Conservation (phyloP, 116 monocot genomes). For the Papilionanthe hybrid region DNA sequence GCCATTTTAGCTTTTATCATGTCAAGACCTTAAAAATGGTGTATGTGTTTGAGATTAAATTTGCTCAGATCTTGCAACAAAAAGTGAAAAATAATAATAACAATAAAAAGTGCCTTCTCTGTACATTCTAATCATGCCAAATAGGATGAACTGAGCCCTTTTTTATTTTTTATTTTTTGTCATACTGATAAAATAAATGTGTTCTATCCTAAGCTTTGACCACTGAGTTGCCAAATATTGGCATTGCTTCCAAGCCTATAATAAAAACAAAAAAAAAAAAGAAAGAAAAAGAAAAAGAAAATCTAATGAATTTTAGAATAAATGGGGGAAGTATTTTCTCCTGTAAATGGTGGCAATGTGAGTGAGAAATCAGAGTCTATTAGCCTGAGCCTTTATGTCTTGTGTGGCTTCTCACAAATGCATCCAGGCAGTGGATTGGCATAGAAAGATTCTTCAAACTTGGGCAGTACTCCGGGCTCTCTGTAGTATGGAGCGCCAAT, state of each 20-base stretch:
- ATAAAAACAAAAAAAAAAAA: no score
- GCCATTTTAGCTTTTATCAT: no score
- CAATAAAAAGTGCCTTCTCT: no score
- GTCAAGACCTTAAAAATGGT: no score
- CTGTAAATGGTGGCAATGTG: neutral
- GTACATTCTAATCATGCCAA: neutral
- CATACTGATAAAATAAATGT: neutral
- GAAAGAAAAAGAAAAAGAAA: no score
- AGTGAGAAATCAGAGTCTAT: neutral
- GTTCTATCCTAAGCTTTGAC: neutral
- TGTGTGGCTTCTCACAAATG: conserved; percentile 54
- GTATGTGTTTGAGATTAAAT: no score
- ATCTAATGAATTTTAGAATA: neutral
- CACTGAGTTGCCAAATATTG: neutral
- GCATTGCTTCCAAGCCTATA: neutral
- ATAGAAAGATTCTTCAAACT: conserved; percentile 94
- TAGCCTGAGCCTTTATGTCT: neutral
- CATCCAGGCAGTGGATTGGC: conserved; percentile 91
- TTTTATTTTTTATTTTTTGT: neutral
- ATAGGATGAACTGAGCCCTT: neutral
- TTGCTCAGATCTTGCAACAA: no score
- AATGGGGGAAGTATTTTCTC: neutral
- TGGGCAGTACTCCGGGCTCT: conserved; percentile 76
- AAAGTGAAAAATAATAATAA: no score
- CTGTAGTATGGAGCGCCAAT: conserved; percentile 75